A percentile compares a stretch with the other conserved stretches of the same genome.
Conservation (phyloP, 2,329 filamentous ascomycete genomes). For the Alternaria panax region DNA sequence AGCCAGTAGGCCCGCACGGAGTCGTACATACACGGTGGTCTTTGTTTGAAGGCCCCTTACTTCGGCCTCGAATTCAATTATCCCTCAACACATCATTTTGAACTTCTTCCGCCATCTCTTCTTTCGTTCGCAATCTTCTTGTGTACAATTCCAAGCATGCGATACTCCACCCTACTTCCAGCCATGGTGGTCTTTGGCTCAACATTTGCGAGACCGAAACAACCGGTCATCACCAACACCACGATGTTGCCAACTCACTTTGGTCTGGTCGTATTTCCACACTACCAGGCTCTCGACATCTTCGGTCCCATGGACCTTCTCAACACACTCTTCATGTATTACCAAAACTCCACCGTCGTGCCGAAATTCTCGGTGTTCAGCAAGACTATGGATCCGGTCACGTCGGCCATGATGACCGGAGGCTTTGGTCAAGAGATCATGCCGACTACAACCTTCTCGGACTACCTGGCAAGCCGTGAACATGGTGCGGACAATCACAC, state of each 20-base stretch:
- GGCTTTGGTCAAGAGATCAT: conserved; percentile 51
- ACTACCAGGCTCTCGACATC: conserved; percentile 44
- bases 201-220: conserved; percentile 12
- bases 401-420: conserved; percentile 25
- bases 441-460: conserved; percentile 62
- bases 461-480: conserved; percentile 49
- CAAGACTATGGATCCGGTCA: conserved; percentile 40
- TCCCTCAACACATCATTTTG: not conserved
- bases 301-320: conserved; percentile 58
- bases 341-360: conserved; percentile 24
- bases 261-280: conserved; percentile 32
- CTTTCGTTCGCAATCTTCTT: not conserved
- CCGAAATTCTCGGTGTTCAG: conserved; percentile 40
- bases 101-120: not conserved
- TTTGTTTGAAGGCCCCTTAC: not conserved
- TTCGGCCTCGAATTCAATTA: not conserved
- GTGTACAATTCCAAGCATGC: conserved; percentile 8
- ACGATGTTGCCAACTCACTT: conserved; percentile 32
- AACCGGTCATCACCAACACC: conserved; percentile 32
- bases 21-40: not conserved
- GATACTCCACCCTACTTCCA: conserved; percentile 16
- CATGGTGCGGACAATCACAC: not conserved
- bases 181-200: conserved; percentile 15
- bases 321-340: conserved; percentile 38
- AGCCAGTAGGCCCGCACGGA: not conserved